Base-by-base conservation (phyloP, 2,329 filamentous ascomycete species). In the Bisporella sp. region DNA sequence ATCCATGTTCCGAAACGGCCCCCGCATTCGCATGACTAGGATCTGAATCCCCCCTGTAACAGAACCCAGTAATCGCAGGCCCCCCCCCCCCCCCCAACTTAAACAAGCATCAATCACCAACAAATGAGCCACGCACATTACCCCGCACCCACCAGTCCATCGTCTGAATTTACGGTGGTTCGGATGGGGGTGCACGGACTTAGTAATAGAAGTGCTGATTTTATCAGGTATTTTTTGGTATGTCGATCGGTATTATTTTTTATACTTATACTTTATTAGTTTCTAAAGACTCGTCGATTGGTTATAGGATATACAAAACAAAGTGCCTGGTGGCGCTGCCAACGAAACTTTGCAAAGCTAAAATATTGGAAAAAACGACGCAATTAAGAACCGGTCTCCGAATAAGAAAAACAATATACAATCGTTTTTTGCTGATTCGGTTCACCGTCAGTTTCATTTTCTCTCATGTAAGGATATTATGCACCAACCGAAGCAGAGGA, bases 401-500 rank as follows among this genome's bases (percentile, higher is more conserved):
- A 13, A 52, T 47, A 9, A 57, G 58, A 29, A 50, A 57, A 35
- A 67, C 62, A 30, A 72, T 73, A 7, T 75, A 75, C 54, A 71
- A 75, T 54, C 65, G 62, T 40, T 74, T 71, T 64, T 64, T 75
- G 5, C 57, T 75, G 5, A 62, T 69, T 5, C 69, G 73, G 7
- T 75, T 75, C 54, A 67, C 67, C 1, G 65, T 75, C 8, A 71
- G 66, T 1, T 74, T 74, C 50, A 49, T 69, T 3, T 64, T 71
- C n/a, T 8, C 57, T 75, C 41, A 62, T 56, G 61, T 64, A 54
- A 49, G 57, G 54, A 8, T 6, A 8, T 42, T 8, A 6, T 5
- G 11, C 28, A 33, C 13, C 6, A 39, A n/a, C 47, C 37, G 6
- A 41, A 28, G 21, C 46, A 57, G 45, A 57, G 41, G 33, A 46